Evolutionary conservation across 306 rosid species (phyloP), one percentile per base, ranked within the genome.

Genomic region (Vigna trinervia): DNA sequence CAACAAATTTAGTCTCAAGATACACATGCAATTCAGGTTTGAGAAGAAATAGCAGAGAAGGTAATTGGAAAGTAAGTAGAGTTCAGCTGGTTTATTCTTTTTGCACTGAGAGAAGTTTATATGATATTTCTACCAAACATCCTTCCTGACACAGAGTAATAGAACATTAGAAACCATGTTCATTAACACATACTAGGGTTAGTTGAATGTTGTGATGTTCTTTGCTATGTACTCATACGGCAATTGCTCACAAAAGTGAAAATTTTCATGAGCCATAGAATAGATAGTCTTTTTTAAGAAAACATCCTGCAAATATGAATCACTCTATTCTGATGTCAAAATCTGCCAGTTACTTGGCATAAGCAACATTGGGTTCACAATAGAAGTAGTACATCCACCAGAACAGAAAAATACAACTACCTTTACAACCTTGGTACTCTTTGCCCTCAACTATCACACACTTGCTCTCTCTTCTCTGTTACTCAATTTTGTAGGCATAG

Each of bases 401-500:
- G 47, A 64, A 78, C 30, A 22, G 47, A 63, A 60, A 63, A 80
- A 39, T 50, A 19, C 46, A 72, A 28, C 79, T 60, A 83, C 47
- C 47, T 74, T 38, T 48, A 77, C 86, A 79, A 73, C 5, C 75
- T 46, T 73, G 70, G 54, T 61, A 70, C 65, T 39, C 45, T n/a
- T 74, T 56, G 22, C 10, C 69, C 60, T 52, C 67, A 14, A 60
- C 51, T 45, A 23, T 67, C 61, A 69, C 48, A 51, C 60, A 62
- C 57, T 47, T 43, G 48, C 4, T 61, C 19, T 46, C 26, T 30
- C 6, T 8, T 20, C 19, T 52, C 12, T 50, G 46, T 78, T 58
- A 91, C 69, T 93, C 98, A 79, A 88, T 78, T 84, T 93, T 93
- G 74, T 88, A 91, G 28, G 93, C 92, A 81, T 85, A 87, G 38